A percentile compares a stretch with the other conserved stretches of the same genome.
Conservation (phyloP, 2,329 filamentous ascomycete species). For the Dothideomycetes sp. region DNA sequence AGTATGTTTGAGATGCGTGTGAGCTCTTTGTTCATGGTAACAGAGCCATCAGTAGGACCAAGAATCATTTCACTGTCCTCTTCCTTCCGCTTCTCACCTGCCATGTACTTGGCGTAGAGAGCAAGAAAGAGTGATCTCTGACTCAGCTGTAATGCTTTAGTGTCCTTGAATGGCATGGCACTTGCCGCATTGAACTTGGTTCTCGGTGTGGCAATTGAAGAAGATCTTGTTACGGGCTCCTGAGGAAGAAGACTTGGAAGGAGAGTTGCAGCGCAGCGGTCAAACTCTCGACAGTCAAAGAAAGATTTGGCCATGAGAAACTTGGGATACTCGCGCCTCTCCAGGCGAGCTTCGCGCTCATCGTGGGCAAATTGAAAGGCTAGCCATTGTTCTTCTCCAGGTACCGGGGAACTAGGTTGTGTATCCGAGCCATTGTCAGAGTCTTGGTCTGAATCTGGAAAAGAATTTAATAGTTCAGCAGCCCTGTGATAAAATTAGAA, state of each 20-base stretch:
- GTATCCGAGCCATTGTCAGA: conserved; percentile 44
- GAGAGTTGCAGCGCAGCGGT: conserved; percentile 84
- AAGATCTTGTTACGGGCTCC: conserved; percentile 21
- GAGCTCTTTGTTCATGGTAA: conserved; percentile 77
- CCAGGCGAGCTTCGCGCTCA: conserved; percentile 46
- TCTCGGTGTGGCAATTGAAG: conserved; percentile 36
- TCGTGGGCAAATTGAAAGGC: conserved; percentile 11
- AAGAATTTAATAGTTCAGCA: conserved; percentile 81
- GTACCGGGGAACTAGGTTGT: conserved; percentile 44
- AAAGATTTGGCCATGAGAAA: conserved; percentile 88
- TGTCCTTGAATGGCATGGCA: background rate
- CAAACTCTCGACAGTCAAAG: conserved; percentile 91
- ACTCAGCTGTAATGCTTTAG: conserved; percentile 50
- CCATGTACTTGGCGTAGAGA: conserved; percentile 84
- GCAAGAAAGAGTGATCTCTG: conserved; percentile 89
- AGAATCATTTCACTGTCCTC: conserved; percentile 97
- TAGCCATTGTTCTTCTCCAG: background rate
- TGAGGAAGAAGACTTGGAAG: conserved; percentile 61
- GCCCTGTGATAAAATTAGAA: conserved; percentile 51
- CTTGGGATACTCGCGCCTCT: conserved; percentile 68
- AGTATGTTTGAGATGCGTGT: conserved; percentile 65
- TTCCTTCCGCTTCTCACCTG: conserved; percentile 90
- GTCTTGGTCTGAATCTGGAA: conserved; percentile 46
- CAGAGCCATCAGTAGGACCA: conserved; percentile 81
- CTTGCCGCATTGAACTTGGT: conserved; percentile 52